Percentiles rank a stretch among this genome's conserved stretches.
Evolutionary conservation across 441 rosid species (phyloP).

Genomic region (Adansonia rubrostipa): DNA sequence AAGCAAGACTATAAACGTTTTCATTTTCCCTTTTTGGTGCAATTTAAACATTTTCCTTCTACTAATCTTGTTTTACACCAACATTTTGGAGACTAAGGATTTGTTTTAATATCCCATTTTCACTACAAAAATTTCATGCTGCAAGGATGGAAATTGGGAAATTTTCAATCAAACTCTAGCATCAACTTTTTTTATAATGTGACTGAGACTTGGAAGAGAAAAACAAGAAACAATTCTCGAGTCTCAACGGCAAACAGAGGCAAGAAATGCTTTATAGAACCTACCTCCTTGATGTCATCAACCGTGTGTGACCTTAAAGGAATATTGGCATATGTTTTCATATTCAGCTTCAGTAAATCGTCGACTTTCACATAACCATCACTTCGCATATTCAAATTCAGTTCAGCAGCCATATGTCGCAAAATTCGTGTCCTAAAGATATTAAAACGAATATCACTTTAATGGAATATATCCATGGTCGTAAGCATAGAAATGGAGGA

Average conservation of each 20-base stretch:
- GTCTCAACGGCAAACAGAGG: not conserved
- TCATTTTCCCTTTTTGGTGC: not conserved
- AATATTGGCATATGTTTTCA: conserved; percentile 69
- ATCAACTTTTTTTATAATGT: not conserved
- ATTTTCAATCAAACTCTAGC: not conserved
- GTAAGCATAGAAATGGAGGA: not conserved
- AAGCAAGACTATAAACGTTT: not conserved
- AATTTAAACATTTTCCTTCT: not conserved
- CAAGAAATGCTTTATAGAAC: conserved; percentile 25
- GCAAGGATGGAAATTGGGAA: not conserved
- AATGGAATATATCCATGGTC: not conserved
- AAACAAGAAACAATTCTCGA: not conserved
- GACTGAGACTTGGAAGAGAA: not conserved
- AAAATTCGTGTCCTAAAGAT: conserved; percentile 69
- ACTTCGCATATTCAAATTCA: conserved; percentile 67
- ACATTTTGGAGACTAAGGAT: not conserved
- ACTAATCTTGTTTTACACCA: not conserved
- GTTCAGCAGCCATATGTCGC: conserved; percentile 79
- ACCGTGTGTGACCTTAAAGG: conserved; percentile 68
- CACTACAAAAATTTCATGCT: not conserved
- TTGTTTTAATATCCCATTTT: not conserved
- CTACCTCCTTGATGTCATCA: conserved; percentile 83
- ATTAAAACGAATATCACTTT: not conserved
- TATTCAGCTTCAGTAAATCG: conserved; percentile 67
- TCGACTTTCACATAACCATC: conserved; percentile 84